phyloP scores from a whole-genome alignment of 441 rosid genomes.

The Omphalea diandra region DNA sequence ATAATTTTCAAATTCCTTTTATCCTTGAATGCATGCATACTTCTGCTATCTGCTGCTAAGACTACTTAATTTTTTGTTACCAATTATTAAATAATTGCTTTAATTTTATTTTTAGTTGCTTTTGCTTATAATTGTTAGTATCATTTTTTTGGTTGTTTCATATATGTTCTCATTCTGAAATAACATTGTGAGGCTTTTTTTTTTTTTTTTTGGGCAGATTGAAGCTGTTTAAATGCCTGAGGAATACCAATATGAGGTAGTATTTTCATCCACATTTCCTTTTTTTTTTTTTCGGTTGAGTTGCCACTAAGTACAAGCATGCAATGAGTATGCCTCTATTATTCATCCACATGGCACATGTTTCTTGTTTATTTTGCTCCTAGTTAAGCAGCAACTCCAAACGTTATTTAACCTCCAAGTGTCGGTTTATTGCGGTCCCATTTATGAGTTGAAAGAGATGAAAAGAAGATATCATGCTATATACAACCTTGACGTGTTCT shows the following conservation, averaged over 20 bases:
- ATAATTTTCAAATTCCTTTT: too few relatives aligned
- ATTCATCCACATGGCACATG: background rate
- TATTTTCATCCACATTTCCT: slow-evolving; percentile 17
- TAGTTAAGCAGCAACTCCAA: too few relatives aligned
- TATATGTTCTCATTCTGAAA: slow-evolving; percentile 9
- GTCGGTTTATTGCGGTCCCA: background rate
- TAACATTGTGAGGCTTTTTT: slow-evolving; percentile 15
- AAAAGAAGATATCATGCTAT: background rate
- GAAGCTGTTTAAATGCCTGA: slow-evolving; percentile 54
- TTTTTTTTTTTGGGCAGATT: slow-evolving; percentile 60
- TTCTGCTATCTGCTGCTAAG: background rate
- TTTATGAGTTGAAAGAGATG: too few relatives aligned
- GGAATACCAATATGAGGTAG: slow-evolving; percentile 57
- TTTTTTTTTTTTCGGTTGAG: slow-evolving; percentile 14
- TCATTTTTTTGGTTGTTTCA: background rate
- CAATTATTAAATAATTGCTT: background rate
- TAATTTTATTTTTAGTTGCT: background rate
- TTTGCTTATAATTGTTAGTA: background rate
- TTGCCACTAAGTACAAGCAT: slow-evolving; percentile 9
- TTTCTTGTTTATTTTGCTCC: background rate
- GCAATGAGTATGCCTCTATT: background rate
- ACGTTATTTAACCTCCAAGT: too few relatives aligned
- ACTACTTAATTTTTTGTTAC: background rate
- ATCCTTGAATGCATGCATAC: background rate
- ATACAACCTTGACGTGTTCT: too few relatives aligned